phyloP scores from a whole-genome alignment of 163 green algal genomes.

The Scenedesmus sp. region DNA sequence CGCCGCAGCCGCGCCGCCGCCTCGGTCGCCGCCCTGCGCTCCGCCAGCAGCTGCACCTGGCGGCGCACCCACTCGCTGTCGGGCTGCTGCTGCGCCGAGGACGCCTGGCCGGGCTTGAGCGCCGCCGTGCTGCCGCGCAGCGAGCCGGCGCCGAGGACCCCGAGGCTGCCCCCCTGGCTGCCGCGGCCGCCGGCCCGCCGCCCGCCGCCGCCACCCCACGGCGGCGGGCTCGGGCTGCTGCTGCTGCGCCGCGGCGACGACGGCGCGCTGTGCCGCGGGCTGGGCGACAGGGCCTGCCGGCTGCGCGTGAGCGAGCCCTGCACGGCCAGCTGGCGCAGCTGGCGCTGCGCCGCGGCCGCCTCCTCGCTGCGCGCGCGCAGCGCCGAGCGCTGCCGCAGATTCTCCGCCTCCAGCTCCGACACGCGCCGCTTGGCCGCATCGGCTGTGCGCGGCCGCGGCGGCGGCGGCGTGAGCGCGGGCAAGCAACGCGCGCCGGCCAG shows the following conservation, averaged over 20 bases:
- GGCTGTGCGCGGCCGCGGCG: slow-evolving; percentile 12
- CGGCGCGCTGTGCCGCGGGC: neutral
- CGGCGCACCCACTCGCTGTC: slow-evolving; percentile 17
- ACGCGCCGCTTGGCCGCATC: slow-evolving; percentile 28
- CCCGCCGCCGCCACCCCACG: neutral
- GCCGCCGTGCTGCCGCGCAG: neutral
- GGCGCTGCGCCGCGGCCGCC: neutral
- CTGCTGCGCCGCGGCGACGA: neutral
- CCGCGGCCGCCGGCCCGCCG: neutral
- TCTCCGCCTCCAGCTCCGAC: slow-evolving; percentile 21
- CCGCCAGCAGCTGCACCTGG: slow-evolving; percentile 14
- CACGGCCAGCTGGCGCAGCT: slow-evolving; percentile 16
- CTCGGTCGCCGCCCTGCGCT: neutral
- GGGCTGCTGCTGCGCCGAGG: neutral
- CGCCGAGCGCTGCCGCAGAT: neutral
- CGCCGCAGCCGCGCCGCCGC: slow-evolving; percentile 9
- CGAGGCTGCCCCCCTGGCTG: neutral
- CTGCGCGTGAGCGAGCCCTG: neutral
- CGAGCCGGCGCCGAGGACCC: no score
- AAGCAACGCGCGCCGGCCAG: neutral
- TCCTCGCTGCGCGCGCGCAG: slow-evolving; percentile 8
- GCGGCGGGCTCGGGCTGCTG: neutral
- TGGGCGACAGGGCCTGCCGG: slow-evolving; percentile 7
- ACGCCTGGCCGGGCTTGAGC: neutral
- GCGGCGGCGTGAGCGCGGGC: neutral